These are phyloP conservation scores for Vanrija sp. DNA, from an alignment of 1,284 basidiomycete species.

Conservation along the genomic window DNA sequence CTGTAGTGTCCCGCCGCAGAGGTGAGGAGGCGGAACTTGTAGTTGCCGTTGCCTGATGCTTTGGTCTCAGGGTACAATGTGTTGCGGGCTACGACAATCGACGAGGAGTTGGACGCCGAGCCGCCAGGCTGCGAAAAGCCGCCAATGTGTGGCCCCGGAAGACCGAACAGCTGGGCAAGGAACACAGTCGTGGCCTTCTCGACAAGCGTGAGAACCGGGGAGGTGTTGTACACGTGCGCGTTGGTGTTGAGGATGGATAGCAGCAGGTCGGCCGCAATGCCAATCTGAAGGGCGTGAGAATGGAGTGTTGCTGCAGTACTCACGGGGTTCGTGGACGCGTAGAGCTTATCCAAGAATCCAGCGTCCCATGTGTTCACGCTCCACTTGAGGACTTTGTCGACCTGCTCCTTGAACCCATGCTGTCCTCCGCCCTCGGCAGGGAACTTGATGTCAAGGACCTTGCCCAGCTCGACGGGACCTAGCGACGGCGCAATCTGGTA, in stretches of 20 bases:
- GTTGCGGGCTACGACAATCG: slow-evolving; percentile 47
- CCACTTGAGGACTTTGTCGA: slow-evolving; percentile 22
- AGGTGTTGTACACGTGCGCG: slow-evolving; percentile 49
- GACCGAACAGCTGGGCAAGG: slow-evolving; percentile 27
- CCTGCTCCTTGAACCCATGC: slow-evolving; percentile 18
- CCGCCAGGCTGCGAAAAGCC: slow-evolving; percentile 42
- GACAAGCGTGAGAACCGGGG: slow-evolving; percentile 45
- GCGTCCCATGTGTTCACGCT: slow-evolving; percentile 35
- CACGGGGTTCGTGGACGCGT: slow-evolving; percentile 45
- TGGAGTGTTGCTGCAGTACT: background rate
- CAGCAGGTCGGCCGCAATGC: slow-evolving; percentile 46
- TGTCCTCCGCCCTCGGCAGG: slow-evolving; percentile 13
- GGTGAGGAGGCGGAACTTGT: slow-evolving; percentile 44
- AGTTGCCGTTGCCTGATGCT: slow-evolving; percentile 29
- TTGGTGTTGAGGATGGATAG: slow-evolving; percentile 49
- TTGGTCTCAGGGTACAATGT: slow-evolving; percentile 42
- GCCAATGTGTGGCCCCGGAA: slow-evolving; percentile 18
- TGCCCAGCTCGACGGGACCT: slow-evolving; percentile 12
- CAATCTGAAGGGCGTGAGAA: slow-evolving; percentile 17
- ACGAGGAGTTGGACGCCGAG: slow-evolving; percentile 46
- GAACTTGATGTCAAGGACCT: slow-evolving; percentile 13
- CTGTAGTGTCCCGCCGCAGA: slow-evolving; percentile 47
- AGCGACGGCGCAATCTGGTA: background rate
- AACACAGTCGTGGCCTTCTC: slow-evolving; percentile 25
- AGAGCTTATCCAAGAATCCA: slow-evolving; percentile 45